These are phyloP conservation scores for Triticum aestivum DNA, from an alignment of 176 grass and related monocot species.

Conservation along the genomic window DNA sequence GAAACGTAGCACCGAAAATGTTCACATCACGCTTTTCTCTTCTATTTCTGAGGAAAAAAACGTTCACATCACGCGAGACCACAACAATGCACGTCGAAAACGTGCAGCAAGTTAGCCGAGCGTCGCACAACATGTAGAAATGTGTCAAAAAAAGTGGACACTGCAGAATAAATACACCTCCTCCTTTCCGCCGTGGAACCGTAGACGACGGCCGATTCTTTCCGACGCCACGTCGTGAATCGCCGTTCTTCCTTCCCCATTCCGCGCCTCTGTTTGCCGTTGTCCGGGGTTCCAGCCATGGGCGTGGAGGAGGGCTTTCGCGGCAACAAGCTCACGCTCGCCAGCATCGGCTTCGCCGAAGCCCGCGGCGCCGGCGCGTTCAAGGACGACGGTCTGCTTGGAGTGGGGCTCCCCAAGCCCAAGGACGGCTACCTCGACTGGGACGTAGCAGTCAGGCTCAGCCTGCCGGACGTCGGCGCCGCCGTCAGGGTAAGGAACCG, in stretches of 20 bases:
- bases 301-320: conserved; percentile 17
- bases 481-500: conserved; percentile 34
- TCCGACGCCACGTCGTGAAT: no score
- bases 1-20: neutral
- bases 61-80: no score
- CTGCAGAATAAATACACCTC: no score
- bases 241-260: neutral
- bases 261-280: neutral
- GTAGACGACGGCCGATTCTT: no score
- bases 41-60: no score
- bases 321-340: conserved; percentile 36
- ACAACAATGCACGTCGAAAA: no score
- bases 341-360: conserved; percentile 42
- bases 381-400: conserved; percentile 25
- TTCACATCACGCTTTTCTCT: neutral
- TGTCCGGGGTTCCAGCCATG: neutral
- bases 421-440: conserved; percentile 5
- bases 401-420: neutral
- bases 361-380: conserved; percentile 19
- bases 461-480: neutral
- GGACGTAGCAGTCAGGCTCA: neutral
- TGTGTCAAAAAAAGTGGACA: no score
- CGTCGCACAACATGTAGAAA: no score
- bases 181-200: no score
- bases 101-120: no score